Evolutionary conservation across 371 early-diverging fungal species (phyloP).

Genomic region (Mortierella sp.): DNA sequence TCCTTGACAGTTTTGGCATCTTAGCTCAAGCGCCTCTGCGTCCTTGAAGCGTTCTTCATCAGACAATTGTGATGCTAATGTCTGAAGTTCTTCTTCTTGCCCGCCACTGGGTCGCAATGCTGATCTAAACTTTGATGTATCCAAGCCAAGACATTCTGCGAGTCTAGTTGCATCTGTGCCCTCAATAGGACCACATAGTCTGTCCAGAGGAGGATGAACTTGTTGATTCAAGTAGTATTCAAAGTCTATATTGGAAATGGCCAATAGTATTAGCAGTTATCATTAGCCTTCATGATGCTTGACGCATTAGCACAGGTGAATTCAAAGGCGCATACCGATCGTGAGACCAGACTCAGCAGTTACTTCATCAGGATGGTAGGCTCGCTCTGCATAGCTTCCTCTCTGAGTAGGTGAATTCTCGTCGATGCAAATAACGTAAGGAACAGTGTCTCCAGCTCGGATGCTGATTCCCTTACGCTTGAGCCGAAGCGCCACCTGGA

Average conservation of each 20-base stretch:
- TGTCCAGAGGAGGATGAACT: constrained; percentile 95
- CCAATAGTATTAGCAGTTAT: not conserved
- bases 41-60: constrained; percentile 88
- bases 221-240: constrained; percentile 99
- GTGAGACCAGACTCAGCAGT: constrained; percentile 64
- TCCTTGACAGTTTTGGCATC: constrained; percentile 77
- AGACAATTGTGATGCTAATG: constrained; percentile 86
- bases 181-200: constrained; percentile 91
- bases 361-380: constrained; percentile 91
- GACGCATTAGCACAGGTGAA: not conserved
- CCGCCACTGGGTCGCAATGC: constrained; percentile 26
- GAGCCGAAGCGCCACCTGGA: constrained; percentile 94
- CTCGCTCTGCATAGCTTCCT: constrained; percentile 79
- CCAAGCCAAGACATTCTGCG: constrained; percentile 92
- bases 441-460: constrained; percentile 94
- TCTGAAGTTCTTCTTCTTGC: constrained; percentile 69
- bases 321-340: constrained; percentile 61
- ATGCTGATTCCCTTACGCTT: constrained; percentile 77
- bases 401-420: constrained; percentile 60
- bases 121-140: constrained; percentile 74
- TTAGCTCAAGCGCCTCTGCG: constrained; percentile 68
- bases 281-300: not conserved
- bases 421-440: constrained; percentile 94
- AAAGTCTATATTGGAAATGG: constrained; percentile 69
- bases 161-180: constrained; percentile 85